Evolutionary conservation across 495 filamentous ascomycete species (phyloP), one percentile per base, ranked within the genome.

Genomic region (Podospora didyma): DNA sequence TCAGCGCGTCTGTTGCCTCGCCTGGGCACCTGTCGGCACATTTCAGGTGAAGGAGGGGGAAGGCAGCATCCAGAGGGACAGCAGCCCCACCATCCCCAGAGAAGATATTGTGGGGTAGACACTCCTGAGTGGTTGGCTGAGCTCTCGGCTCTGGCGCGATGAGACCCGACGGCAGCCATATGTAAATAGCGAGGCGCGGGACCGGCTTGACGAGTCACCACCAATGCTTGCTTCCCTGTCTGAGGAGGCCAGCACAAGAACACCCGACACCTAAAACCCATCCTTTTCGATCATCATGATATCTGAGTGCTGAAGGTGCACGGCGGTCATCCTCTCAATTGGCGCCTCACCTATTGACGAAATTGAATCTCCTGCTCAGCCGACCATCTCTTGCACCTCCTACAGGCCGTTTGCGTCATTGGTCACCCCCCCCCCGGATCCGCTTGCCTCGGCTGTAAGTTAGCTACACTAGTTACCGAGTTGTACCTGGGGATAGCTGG

Each of bases 391-490:
- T 16, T 10, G 42, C 16, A 34, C 7, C n/a, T n/a, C n/a, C n/a
- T n/a, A 37, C 35, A 49, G 57, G 31, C 45, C 49, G 34, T 20
- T 47, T 59, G 51, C 60, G 53, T 59, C 48, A 42, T 59, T 58
- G 42, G 26, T 52, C 35, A 34, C 41, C 51, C 48, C 28, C 48
- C 35, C 34, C 42, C 52, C 48, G 34, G 51, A 46, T 61, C 62
- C 62, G 57, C 57, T 65, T 62, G 59, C 65, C 65, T 68, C 62
- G 65, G 62, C 53, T 63, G 42, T 55, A 7, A 22, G 4, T 31
- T 4, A 31, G 26, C 9, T 31, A 9, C 9, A 31, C 26, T 31
- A 31, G 3, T 3, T 31, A 31, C 3, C 12, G n/a, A 14, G 39
- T 17, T 16, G 39, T 42, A 42, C 14, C 3, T 41, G 37, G 37